These are phyloP conservation scores for Suillus brevipes DNA, from an alignment of 768 basidiomycete genomes.

Conservation along the genomic window DNA sequence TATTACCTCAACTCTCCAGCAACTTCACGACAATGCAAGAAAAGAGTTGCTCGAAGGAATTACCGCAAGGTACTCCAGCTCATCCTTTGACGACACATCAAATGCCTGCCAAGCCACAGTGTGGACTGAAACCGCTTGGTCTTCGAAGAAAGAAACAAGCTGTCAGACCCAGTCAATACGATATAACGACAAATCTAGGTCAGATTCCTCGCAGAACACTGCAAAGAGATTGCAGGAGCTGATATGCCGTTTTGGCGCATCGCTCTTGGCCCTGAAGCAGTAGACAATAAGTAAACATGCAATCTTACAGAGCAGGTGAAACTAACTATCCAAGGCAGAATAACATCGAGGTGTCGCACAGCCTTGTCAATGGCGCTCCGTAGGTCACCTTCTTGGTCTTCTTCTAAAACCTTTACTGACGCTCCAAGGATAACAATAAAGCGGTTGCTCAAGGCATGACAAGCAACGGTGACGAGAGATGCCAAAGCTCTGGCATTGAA, in stretches of 20 bases:
- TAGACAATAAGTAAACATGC: neutral
- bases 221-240: slow-evolving; percentile 78
- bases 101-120: slow-evolving; percentile 81
- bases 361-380: slow-evolving; percentile 72
- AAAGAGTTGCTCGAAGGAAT: too few species aligned
- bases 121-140: slow-evolving; percentile 71
- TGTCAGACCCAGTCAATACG: slow-evolving; percentile 94
- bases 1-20: too few species aligned
- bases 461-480: too few species aligned
- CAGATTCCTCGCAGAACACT: slow-evolving; percentile 78
- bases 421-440: too few species aligned
- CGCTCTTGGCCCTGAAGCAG: slow-evolving; percentile 73
- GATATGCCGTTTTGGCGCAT: slow-evolving; percentile 66
- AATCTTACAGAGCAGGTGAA: neutral
- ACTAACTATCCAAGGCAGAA: slow-evolving; percentile 84
- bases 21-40: too few species aligned
- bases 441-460: too few species aligned
- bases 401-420: too few species aligned
- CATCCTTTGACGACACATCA: slow-evolving; percentile 90
- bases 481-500: slow-evolving; percentile 90
- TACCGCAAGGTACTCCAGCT: slow-evolving; percentile 89
- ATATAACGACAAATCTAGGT: slow-evolving; percentile 81
- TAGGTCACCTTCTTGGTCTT: slow-evolving; percentile 39
- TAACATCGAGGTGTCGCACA: slow-evolving; percentile 80
- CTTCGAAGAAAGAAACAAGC: slow-evolving; percentile 80